Evolutionary conservation across 2,329 filamentous ascomycete genomes (phyloP), one percentile per base, ranked within the genome.

Genomic region (Endothia cerciana): DNA sequence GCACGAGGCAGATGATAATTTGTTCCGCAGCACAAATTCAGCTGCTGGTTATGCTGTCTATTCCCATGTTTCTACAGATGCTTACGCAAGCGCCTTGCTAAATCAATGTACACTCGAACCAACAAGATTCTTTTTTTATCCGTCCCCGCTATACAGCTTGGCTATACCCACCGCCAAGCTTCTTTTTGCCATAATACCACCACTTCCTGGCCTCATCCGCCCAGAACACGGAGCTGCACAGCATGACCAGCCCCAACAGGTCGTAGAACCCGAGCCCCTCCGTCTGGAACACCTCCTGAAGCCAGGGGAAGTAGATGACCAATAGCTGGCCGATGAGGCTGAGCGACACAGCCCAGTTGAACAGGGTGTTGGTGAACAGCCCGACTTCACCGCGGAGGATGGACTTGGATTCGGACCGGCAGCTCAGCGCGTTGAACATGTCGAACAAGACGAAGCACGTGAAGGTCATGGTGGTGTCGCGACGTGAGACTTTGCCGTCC

Each of bases 401-500:
- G 13, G 92, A 96, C 77, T 98, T 98, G 69, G 87, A 89, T 75
- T 97, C 94, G 8, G 91, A 96, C 58, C 95, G 92, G 79, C 95
- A 99, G 19, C 92, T 90, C 28, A 99, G 83, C 1, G 95, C 95
- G 78, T 99, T 98, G 83, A 98, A 97, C 95, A 99, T 99, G 82
- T 99, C 95, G 78, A 98, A 99, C 63, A 99, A 87, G 56, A 99
- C 95, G 75, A 99, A 99, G 79, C 94, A 97, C 6, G 95, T 99
- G 76, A 99, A 99, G 0, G 95, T 98, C 91, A 99, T 97, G 70
- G 95, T 99, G 1, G 95, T 99, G 79, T 99, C 95, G 72, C 96
- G 93, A 60, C 92, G 92, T 1, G 90, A 96, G 66, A 98, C 91
- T 66, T 89, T 82, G 64, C 92, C 89, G 74, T 96, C 93, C 30